Conservation (phyloP, 2,329 filamentous ascomycete species). For the Diaporthe sp. region DNA sequence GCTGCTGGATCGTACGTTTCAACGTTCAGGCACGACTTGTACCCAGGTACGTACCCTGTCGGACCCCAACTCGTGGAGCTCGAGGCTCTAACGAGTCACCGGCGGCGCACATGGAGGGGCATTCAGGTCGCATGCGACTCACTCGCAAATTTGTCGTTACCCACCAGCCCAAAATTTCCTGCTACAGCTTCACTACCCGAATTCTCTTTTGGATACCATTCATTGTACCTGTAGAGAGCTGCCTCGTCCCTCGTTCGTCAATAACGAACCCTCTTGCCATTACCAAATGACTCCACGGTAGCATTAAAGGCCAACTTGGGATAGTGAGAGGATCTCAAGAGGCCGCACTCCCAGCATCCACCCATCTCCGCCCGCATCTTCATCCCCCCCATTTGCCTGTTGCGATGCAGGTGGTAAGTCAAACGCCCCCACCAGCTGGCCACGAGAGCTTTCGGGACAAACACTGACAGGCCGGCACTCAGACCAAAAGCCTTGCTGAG, state of each 20-base stretch:
- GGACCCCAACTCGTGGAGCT: slow-evolving; percentile 18
- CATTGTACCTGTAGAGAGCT: slow-evolving; percentile 1
- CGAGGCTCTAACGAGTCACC: slow-evolving; percentile 21
- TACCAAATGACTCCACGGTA: slow-evolving; percentile 75
- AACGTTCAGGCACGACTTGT: neutral
- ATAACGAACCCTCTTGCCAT: slow-evolving; percentile 36
- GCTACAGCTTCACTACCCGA: slow-evolving; percentile 19
- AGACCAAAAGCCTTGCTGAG: slow-evolving; percentile 84
- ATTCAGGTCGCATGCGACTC: slow-evolving; percentile 20
- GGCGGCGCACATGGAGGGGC: slow-evolving; percentile 22
- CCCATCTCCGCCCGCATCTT: slow-evolving; percentile 38
- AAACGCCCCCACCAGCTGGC: slow-evolving; percentile 27
- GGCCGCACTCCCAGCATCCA: slow-evolving; percentile 63
- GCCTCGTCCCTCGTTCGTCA: slow-evolving; percentile 19
- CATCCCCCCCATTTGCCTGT: slow-evolving; percentile 37
- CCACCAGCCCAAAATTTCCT: slow-evolving; percentile 39
- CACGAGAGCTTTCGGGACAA: slow-evolving; percentile 4
- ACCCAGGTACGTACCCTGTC: neutral
- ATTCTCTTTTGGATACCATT: neutral
- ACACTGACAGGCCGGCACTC: slow-evolving; percentile 18
- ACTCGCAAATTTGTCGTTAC: slow-evolving; percentile 35
- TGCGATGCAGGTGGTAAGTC: slow-evolving; percentile 53
- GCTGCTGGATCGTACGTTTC: neutral
- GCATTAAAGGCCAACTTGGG: slow-evolving; percentile 80
- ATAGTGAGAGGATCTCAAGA: slow-evolving; percentile 83